Conservation (phyloP, 768 basidiomycete genomes). For the Leccinum olivaceopallidum region DNA sequence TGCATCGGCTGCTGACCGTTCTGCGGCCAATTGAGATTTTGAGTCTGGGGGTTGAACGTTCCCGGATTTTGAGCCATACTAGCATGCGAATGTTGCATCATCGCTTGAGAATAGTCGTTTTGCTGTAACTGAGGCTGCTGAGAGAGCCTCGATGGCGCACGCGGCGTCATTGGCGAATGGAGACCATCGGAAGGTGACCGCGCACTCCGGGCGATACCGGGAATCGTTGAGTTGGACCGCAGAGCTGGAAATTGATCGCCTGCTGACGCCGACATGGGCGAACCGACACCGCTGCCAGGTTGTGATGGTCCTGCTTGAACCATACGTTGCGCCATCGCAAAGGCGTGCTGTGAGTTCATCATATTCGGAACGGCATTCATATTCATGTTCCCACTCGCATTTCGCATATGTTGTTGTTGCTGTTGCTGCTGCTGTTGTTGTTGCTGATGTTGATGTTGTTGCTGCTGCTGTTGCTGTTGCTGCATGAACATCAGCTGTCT, state of each 20-base stretch:
- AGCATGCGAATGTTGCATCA: conserved; percentile 39
- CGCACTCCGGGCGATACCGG: conserved; percentile 73
- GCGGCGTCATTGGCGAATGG: conserved; percentile 44
- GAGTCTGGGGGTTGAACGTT: conserved; percentile 36
- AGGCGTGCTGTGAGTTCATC: conserved; percentile 38
- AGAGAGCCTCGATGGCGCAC: conserved; percentile 35
- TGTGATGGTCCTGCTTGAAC: conserved; percentile 43
- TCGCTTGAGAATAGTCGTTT: conserved; percentile 38
- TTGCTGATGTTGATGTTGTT: background rate
- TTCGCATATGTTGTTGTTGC: conserved; percentile 34
- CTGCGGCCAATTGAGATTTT: conserved; percentile 47
- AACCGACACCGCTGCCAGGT: conserved; percentile 32
- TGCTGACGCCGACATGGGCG: conserved; percentile 43
- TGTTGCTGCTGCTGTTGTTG: conserved; percentile 1
- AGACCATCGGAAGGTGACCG: conserved; percentile 72
- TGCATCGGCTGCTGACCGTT: conserved; percentile 58
- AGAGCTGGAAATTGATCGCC: conserved; percentile 48
- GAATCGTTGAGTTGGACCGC: conserved; percentile 61
- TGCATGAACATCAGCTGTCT: conserved; percentile 47
- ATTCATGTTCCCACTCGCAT: conserved; percentile 27
- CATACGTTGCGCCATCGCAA: conserved; percentile 43
- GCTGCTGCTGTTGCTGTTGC: conserved; percentile 23
- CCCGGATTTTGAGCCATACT: conserved; percentile 30
- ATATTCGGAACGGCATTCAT: conserved; percentile 29
- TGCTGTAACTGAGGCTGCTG: conserved; percentile 52